These are phyloP conservation scores for Solanum bukasovii DNA, from an alignment of 257 asterid species.

Conservation along the genomic window DNA sequence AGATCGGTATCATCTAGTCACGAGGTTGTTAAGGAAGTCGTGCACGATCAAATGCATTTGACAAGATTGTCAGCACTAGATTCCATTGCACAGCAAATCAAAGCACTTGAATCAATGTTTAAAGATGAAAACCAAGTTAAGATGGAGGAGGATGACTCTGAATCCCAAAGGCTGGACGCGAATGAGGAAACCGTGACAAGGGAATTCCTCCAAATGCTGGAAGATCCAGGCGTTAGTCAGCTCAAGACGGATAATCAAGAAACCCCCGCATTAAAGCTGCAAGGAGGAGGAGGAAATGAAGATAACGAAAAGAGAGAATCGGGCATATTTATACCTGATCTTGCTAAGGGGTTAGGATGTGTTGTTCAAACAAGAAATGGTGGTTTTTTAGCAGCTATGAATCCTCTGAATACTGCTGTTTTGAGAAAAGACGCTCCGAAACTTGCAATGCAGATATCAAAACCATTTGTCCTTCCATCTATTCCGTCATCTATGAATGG, in stretches of 20 bases:
- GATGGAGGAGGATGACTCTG: constrained; percentile 43
- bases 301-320: constrained; percentile 12
- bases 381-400: constrained; percentile 71
- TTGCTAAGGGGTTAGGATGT: constrained; percentile 81
- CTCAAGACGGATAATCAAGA: constrained; percentile 14
- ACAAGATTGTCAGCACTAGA: constrained; percentile 66
- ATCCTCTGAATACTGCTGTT: constrained; percentile 43
- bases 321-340: constrained; percentile 47
- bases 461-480: constrained; percentile 44
- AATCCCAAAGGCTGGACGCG: constrained; percentile 51
- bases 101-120: constrained; percentile 82
- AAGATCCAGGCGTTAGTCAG: constrained; percentile 27
- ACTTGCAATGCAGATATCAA: constrained; percentile 82
- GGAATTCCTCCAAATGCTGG: constrained; percentile 81
- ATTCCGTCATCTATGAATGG: constrained; percentile 23
- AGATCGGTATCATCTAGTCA: constrained; percentile 36
- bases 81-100: constrained; percentile 75
- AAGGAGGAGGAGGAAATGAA: constrained; percentile 17
- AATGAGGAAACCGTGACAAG: constrained; percentile 77
- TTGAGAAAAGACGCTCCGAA: constrained; percentile 52
- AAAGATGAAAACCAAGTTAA: constrained; percentile 27
- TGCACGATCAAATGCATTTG: constrained; percentile 50
- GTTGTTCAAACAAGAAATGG: constrained; percentile 82
- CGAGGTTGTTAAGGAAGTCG: constrained; percentile 79
- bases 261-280: constrained; percentile 1